phyloP scores from a whole-genome alignment of 2,329 filamentous ascomycete genomes.

The Aspergillus pseudoterreus region DNA sequence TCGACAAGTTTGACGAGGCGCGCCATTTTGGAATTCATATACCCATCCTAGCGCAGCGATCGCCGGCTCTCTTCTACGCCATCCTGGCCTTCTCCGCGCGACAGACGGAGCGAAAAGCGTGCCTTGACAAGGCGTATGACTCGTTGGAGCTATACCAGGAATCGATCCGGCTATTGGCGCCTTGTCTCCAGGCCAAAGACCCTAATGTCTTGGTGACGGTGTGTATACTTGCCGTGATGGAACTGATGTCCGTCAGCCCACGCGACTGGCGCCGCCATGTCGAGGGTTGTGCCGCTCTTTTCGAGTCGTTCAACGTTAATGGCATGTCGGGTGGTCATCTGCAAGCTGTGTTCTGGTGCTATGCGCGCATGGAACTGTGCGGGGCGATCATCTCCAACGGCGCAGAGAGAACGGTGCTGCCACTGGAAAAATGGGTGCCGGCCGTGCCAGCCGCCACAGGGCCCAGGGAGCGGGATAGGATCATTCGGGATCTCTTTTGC shows the following conservation, averaged over 20 bases:
- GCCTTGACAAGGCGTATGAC: slow-evolving; percentile 41
- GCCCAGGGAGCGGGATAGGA: slow-evolving; percentile 14
- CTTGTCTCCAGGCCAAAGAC: slow-evolving; percentile 45
- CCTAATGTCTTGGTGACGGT: slow-evolving; percentile 50
- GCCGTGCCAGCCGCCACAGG: slow-evolving; percentile 20
- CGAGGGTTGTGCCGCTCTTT: slow-evolving; percentile 52
- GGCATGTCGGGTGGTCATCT: slow-evolving; percentile 49
- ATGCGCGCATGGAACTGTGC: slow-evolving; percentile 54
- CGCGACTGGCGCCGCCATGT: slow-evolving; percentile 53
- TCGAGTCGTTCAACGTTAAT: slow-evolving; percentile 48
- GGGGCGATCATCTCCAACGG: slow-evolving; percentile 52
- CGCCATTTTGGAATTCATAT: slow-evolving; percentile 51
- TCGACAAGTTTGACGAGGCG: slow-evolving; percentile 54
- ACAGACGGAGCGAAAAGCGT: slow-evolving; percentile 48
- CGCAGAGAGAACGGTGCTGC: slow-evolving; percentile 47
- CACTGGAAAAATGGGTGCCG: slow-evolving; percentile 47
- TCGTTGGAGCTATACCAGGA: slow-evolving; percentile 52
- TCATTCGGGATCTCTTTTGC: slow-evolving; percentile 19
- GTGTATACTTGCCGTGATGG: slow-evolving; percentile 51
- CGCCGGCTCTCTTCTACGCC: slow-evolving; percentile 45
- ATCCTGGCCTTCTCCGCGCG: slow-evolving; percentile 52
- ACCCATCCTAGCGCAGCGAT: slow-evolving; percentile 45
- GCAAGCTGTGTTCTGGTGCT: slow-evolving; percentile 56
- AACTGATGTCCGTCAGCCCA: slow-evolving; percentile 46
- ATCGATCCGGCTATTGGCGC: slow-evolving; percentile 45